Conservation (phyloP, 768 basidiomycete species). For the Leucosporidium creatinivorum region DNA sequence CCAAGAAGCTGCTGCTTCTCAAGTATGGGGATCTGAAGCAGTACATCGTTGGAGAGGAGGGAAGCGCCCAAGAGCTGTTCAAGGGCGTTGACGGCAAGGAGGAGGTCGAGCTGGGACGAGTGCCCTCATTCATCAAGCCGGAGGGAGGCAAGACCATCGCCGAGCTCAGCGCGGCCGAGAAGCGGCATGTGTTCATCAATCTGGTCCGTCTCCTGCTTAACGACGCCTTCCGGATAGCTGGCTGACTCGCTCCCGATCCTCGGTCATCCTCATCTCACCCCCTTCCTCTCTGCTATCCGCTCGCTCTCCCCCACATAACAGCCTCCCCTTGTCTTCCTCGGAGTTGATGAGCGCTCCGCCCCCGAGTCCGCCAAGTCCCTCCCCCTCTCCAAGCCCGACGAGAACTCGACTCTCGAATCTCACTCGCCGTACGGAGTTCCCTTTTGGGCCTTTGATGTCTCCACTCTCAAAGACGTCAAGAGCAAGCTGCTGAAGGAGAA, state of each 20-base stretch:
- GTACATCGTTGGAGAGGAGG: constrained; percentile 55
- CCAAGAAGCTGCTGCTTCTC: constrained; percentile 39
- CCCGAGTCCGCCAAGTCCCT: constrained; percentile 49
- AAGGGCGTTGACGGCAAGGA: constrained; percentile 64
- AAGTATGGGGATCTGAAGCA: constrained; percentile 45
- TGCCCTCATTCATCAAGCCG: constrained; percentile 17
- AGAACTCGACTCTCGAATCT: constrained; percentile 51
- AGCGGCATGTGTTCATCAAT: constrained; percentile 16
- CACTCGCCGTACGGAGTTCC: constrained; percentile 57
- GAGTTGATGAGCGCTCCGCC: constrained; percentile 55
- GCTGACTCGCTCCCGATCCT: neutral
- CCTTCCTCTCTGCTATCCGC: neutral
- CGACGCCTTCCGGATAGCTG: neutral
- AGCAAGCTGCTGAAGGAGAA: constrained; percentile 36
- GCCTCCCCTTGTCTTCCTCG: constrained; percentile 63
- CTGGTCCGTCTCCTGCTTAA: constrained; percentile 3
- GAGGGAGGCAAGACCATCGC: constrained; percentile 9
- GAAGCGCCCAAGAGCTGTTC: constrained; percentile 46
- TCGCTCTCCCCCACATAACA: constrained; percentile 5
- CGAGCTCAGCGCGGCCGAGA: constrained; percentile 5
- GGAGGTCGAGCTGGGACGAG: constrained; percentile 52
- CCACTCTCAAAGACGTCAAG: constrained; percentile 41
- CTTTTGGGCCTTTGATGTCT: constrained; percentile 75
- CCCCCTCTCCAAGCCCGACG: constrained; percentile 44
- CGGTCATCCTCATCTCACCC: neutral